phyloP scores from a whole-genome alignment of 441 rosid species.

The Erodium trifolium region DNA sequence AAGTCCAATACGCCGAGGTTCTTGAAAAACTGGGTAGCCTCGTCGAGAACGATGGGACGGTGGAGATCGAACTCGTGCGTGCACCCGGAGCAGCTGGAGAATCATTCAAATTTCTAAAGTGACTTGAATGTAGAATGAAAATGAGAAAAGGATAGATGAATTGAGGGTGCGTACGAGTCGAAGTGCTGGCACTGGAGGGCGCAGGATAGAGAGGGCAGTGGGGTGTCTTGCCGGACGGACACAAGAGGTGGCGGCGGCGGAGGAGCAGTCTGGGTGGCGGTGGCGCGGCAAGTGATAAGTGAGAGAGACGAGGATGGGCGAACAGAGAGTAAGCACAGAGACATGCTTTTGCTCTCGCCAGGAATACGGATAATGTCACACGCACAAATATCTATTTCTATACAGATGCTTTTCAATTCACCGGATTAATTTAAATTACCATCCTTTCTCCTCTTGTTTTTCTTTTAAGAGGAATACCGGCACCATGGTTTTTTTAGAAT shows the following conservation, averaged over 20 bases:
- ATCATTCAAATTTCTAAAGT: too few species aligned
- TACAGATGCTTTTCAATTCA: too few species aligned
- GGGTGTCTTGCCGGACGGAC: constrained; percentile 19
- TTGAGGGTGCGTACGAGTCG: constrained; percentile 32
- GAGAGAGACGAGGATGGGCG: constrained; percentile 21
- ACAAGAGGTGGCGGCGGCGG: constrained; percentile 17
- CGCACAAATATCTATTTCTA: constrained; percentile 12
- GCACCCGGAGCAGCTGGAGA: constrained; percentile 62
- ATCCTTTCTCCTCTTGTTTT: too few species aligned
- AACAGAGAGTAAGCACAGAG: constrained; percentile 35
- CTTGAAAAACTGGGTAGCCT: constrained; percentile 61
- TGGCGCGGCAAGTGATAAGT: constrained; percentile 40
- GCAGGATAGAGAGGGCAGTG: constrained; percentile 41
- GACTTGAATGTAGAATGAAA: too few species aligned
- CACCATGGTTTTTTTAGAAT: too few species aligned
- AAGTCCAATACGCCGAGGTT: constrained; percentile 61
- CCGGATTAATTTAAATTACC: too few species aligned
- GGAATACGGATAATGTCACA: constrained; percentile 28
- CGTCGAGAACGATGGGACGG: constrained; percentile 64
- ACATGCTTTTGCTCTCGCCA: constrained; percentile 35
- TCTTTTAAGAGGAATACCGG: too few species aligned
- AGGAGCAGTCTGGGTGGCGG: constrained; percentile 4
- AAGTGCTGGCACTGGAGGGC: constrained; percentile 82
- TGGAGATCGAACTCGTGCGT: constrained; percentile 78
- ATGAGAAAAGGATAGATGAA: too few species aligned